Evolutionary conservation across 805 yeast genomes (phyloP).

Genomic region (Candida caryicola): DNA sequence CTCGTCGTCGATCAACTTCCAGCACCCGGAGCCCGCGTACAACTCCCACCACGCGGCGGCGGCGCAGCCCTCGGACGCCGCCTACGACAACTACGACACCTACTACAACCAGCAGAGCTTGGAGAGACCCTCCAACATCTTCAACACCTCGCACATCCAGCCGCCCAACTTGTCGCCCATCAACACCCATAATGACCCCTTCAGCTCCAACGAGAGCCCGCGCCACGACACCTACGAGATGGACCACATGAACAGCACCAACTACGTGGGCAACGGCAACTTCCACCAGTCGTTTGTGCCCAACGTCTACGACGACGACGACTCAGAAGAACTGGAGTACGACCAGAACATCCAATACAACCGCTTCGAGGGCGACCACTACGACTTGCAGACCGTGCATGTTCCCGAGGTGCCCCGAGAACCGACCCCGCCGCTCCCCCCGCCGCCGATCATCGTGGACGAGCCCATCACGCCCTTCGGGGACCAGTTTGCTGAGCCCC

Average conservation of each 20-base stretch:
- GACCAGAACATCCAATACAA: constrained; percentile 39
- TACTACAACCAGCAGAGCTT: constrained; percentile 20
- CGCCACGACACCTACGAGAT: constrained; percentile 11
- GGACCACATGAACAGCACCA: constrained; percentile 10
- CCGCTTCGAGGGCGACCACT: constrained; percentile 41
- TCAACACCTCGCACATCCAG: constrained; percentile 21
- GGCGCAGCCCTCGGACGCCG: constrained; percentile 8
- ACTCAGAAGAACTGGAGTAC: constrained; percentile 36
- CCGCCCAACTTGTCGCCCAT: constrained; percentile 16
- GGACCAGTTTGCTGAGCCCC: constrained; percentile 30
- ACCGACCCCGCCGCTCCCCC: constrained; percentile 9
- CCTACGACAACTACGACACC: constrained; percentile 20
- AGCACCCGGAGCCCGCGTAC: constrained; percentile 27
- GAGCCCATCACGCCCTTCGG: constrained; percentile 31
- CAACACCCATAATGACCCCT: constrained; percentile 14
- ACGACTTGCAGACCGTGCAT: constrained; percentile 34
- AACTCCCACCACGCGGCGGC: constrained; percentile 2
- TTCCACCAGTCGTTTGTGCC: constrained; percentile 38
- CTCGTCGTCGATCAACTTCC: constrained; percentile 24
- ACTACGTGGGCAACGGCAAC: constrained; percentile 16
- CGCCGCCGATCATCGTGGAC: constrained; percentile 11
- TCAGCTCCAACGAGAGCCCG: constrained; percentile 7
- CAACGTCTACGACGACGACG: constrained; percentile 40
- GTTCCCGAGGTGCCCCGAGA: constrained; percentile 22
- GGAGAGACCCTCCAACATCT: constrained; percentile 25